Evolutionary conservation across 306 rosid genomes (phyloP).

Genomic region (Vicia sativa): DNA sequence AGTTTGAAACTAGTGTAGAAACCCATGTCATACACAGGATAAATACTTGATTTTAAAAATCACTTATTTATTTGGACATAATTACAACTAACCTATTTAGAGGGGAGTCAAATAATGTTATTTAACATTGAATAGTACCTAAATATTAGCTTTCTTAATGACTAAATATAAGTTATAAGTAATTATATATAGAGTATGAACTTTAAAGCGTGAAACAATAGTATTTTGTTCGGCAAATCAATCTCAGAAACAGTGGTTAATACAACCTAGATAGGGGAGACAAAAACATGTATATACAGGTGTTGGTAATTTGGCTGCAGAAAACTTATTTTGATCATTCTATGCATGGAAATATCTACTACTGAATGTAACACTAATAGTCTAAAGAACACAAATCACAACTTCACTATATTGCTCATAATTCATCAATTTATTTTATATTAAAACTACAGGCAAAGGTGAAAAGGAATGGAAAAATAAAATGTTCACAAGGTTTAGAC

Average conservation of each 20-base stretch:
- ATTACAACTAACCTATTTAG: not conserved
- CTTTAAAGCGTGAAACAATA: not conserved
- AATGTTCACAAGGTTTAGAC: not conserved
- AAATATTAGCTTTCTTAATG: not conserved
- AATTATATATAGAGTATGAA: not conserved
- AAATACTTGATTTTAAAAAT: too few relatives aligned
- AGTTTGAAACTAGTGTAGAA: not conserved
- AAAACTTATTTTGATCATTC: not conserved
- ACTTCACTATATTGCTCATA: not conserved
- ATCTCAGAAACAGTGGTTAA: not conserved
- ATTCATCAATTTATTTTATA: not conserved
- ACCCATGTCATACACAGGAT: not conserved
- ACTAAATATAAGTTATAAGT: not conserved
- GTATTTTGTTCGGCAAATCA: not conserved
- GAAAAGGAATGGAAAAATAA: not conserved
- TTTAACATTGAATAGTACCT: slow-evolving; percentile 2
- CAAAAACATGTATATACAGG: not conserved
- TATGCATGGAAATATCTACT: not conserved
- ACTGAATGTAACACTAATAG: not conserved
- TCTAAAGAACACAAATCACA: not conserved
- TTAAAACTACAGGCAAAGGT: not conserved
- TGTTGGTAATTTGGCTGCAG: not conserved
- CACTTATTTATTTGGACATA: not conserved
- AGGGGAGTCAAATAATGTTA: not conserved
- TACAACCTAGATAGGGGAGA: not conserved